A percentile compares a stretch with the other conserved stretches of the same genome.
Evolutionary conservation across 495 filamentous ascomycete genomes (phyloP).

Genomic region (Daldinia vernicosa): DNA sequence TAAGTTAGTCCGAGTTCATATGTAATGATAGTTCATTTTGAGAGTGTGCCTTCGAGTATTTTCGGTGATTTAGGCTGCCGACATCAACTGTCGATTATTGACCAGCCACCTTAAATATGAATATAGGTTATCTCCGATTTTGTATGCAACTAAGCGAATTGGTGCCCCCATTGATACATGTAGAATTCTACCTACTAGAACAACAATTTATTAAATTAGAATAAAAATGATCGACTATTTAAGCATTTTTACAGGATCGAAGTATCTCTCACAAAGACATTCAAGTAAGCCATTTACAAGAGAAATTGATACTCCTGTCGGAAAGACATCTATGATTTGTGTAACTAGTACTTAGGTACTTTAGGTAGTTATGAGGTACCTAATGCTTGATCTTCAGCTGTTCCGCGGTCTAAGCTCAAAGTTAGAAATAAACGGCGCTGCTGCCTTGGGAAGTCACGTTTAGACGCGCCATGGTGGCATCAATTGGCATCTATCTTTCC

Average conservation of each 20-base stretch:
- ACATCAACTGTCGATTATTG: not conserved
- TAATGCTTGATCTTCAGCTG: not conserved
- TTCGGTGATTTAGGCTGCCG: not conserved
- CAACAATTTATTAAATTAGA: not conserved
- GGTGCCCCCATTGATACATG: not conserved
- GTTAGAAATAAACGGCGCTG: slow-evolving; percentile 4
- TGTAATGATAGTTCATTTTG: too few species aligned
- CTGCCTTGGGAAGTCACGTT: slow-evolving; percentile 32
- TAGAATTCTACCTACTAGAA: not conserved
- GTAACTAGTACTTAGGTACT: not conserved
- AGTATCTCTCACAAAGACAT: not conserved
- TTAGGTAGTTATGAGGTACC: too few species aligned
- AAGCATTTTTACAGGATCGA: not conserved
- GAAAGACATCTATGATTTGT: not conserved
- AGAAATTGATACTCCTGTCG: not conserved
- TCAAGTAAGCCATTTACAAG: not conserved
- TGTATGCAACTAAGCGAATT: not conserved
- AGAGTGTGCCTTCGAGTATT: not conserved
- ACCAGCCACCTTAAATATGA: not conserved
- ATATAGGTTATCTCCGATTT: not conserved
- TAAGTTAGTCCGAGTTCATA: too few species aligned
- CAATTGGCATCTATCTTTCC: slow-evolving; percentile 4
- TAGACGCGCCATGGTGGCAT: slow-evolving; percentile 18
- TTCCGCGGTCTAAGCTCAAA: slow-evolving; percentile 1
- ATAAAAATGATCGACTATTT: not conserved